Evolutionary conservation across 2,329 filamentous ascomycete species (phyloP), one percentile per base, ranked within the genome.

Genomic region (Boeremia exigua): DNA sequence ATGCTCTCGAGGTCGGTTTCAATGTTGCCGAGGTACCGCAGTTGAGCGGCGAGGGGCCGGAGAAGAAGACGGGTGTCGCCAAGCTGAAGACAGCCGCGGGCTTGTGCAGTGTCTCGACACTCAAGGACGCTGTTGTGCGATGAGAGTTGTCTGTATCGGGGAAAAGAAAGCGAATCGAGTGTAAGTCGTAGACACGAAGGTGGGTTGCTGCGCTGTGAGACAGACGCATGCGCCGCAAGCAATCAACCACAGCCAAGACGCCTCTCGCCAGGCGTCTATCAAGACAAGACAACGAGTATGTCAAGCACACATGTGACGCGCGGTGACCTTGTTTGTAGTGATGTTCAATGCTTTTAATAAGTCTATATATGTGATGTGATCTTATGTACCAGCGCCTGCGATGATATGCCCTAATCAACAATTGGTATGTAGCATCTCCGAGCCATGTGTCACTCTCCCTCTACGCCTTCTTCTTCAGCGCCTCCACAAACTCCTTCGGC

Each of bases 51-150:
- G 85, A 88, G 59, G 90, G 83, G 44, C 81, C 83, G 64, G 77
- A 78, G 38, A 84, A 79, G 65, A 83, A 83, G 75, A 80, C 78
- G 37, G 79, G 79, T 33, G 70, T 86, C 29, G 85, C 82, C 33
- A 82, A 81, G 72, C 80, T 98, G 63, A 86, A 91, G 61, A 94
- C 92, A 3, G 87, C 88, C 74, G 91, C 91, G 45, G 91, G 91
- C 39, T 78, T 90, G 42, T 98, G 95, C 80, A 94, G 85, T 39
- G 93, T 98, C 59, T 86, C 88, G 77, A 90, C 82, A 56, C 81
- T 99, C 72, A 88, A 88, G 79, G 88, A 87, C 34, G 95, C 91
- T 61, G 86, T 87, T 62, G 91, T 98, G 61, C 86, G 92, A 82
- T 98, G 90, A 43, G 17, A 2, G 7, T 8, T 23, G 52, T 5